Evolutionary conservation across 768 basidiomycete species (phyloP), one percentile per base, ranked within the genome.

Genomic region (Calocera viscosa): DNA sequence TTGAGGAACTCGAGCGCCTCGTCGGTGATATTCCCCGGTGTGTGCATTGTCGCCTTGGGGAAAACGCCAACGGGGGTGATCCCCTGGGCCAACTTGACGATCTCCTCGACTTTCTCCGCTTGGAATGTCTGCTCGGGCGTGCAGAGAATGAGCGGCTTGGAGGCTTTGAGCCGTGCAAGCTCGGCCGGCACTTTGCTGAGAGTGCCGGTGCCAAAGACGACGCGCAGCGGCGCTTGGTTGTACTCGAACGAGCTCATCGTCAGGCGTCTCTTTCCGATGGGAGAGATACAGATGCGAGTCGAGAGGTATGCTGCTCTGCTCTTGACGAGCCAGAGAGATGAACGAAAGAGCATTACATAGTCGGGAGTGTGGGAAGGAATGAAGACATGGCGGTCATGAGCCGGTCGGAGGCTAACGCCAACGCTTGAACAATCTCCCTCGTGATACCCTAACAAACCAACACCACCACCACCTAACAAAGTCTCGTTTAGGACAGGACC

Each of bases 31-130:
- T 77, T 35, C 43, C 71, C 73, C 5, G 79, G 79, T 1, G 78
- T 80, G 69, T 79, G 79, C 78, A 80, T 78, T 0, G 75, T 75
- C 1, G 79, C 79, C 32, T 77, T 76, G 16, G 73, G 72, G 72
- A 76, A 79, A 28, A 78, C 34, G 1, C 78, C 79, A 24, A 75
- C 78, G 12, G 67, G 68, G 1, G 74, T 64, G 33, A 68, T 65
- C 0, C 71, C 71, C 14, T 73, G 60, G 11, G 69, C 35, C 22
- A 64, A 24, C 3, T 68, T 68, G 35, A 71, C 65, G 40, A 74
- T 67, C 1, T 53, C 64, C 64, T 76, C 70, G 41, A 74, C 66
- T 16, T 64, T 64, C 47, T 72, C 65, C 1, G 77, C 78, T 30
- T 75, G 70, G 0, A 67, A 68, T 33, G 71, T 69, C 68, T 76